Evolutionary conservation across 768 basidiomycete species (phyloP).

Genomic region (Tricholoma sp.): DNA sequence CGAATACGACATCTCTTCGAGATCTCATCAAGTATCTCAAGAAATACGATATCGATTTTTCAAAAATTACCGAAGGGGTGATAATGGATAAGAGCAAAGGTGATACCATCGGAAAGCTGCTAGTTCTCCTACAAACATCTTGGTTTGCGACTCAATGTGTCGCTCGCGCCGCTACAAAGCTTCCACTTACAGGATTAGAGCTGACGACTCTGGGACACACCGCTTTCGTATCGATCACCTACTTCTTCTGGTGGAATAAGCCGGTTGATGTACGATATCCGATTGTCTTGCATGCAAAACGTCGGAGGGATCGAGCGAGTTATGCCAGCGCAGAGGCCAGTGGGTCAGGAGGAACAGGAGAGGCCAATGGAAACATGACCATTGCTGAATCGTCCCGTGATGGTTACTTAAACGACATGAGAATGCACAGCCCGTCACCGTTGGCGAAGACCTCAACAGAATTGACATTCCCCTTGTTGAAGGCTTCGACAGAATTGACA

Average conservation of each 20-base stretch:
- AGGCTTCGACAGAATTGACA: too few species aligned
- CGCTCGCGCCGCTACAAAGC: background rate
- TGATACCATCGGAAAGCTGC: background rate
- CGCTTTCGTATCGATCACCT: background rate
- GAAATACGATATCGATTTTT: background rate
- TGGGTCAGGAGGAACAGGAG: too few species aligned
- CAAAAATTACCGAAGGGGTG: background rate
- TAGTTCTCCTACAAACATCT: background rate
- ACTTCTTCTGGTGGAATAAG: constrained; percentile 1
- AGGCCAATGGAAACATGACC: too few species aligned
- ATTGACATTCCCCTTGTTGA: too few species aligned
- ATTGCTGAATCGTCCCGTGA: too few species aligned
- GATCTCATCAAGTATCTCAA: too few species aligned
- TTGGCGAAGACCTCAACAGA: too few species aligned
- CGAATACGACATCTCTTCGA: too few species aligned
- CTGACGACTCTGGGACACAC: background rate
- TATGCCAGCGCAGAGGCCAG: too few species aligned
- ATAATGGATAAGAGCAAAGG: constrained; percentile 1
- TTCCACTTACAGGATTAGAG: background rate
- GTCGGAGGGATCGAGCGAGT: background rate
- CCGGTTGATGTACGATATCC: background rate
- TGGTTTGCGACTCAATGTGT: background rate
- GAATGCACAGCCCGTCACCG: too few species aligned
- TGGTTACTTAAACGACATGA: too few species aligned
- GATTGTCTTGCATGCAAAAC: background rate